phyloP scores from a whole-genome alignment of 495 filamentous ascomycete species.

The Mycothermus thermophilus region DNA sequence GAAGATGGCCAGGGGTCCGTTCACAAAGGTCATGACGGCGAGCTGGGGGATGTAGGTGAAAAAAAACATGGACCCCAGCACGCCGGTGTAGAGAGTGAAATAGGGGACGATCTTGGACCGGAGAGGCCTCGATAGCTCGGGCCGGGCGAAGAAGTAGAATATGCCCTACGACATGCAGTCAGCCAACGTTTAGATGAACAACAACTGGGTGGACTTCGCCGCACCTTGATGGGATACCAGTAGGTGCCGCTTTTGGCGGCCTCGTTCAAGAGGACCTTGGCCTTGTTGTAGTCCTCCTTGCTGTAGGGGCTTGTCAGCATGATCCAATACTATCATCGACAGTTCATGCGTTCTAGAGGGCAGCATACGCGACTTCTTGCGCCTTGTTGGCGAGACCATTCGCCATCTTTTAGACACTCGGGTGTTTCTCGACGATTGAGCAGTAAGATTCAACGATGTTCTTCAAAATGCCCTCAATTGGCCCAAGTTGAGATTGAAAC shows the following conservation, averaged over 20 bases:
- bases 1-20: slow-evolving; percentile 70
- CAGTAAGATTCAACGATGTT: no score
- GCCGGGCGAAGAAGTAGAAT: slow-evolving; percentile 58
- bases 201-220: no score
- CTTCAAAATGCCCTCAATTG: no score
- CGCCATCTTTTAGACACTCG: no score
- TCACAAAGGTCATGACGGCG: slow-evolving; percentile 64
- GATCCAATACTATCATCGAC: slow-evolving; percentile 6
- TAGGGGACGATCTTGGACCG: slow-evolving; percentile 54
- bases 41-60: slow-evolving; percentile 87
- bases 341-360: not conserved
- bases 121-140: slow-evolving; percentile 54
- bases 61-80: slow-evolving; percentile 66
- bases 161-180: slow-evolving; percentile 38
- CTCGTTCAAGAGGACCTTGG: slow-evolving; percentile 40
- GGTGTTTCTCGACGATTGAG: no score
- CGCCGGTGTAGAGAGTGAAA: slow-evolving; percentile 49
- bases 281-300: slow-evolving; percentile 43
- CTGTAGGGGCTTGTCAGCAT: no score
- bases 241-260: slow-evolving; percentile 64
- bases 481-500: no score
- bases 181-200: no score
- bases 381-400: slow-evolving; percentile 26
- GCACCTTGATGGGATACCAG: slow-evolving; percentile 71
- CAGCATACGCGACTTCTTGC: slow-evolving; percentile 37